Conservation (phyloP, 2,329 filamentous ascomycete genomes). For the Bipolaris zeicola region DNA sequence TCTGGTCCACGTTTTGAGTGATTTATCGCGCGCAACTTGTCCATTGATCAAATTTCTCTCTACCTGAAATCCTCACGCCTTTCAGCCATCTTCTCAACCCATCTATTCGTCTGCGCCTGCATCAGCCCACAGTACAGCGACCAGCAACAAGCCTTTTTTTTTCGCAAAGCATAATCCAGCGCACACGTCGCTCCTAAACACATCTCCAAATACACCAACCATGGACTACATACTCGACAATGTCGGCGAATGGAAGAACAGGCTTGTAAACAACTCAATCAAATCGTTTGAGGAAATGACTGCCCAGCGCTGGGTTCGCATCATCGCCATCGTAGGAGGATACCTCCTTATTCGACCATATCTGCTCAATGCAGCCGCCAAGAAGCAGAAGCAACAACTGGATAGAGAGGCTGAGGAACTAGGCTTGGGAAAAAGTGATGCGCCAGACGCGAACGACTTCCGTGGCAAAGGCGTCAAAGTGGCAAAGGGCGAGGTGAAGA, state of each 20-base stretch:
- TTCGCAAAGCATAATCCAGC: background rate
- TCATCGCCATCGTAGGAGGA: conserved; percentile 72
- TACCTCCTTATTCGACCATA: conserved; percentile 76
- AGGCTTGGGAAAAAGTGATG: conserved; percentile 35
- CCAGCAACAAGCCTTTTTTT: background rate
- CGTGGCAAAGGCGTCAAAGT: conserved; percentile 32
- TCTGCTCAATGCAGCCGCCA: conserved; percentile 69
- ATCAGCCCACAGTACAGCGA: background rate
- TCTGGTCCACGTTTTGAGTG: conserved; percentile 14
- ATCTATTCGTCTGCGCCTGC: background rate
- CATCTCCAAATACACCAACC: conserved; percentile 2
- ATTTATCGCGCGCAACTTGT: conserved; percentile 10
- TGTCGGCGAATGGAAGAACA: conserved; percentile 42
- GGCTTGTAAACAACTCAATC: conserved; percentile 50
- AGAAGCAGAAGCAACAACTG: conserved; percentile 67
- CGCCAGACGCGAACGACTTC: conserved; percentile 42
- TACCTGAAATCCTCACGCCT: background rate
- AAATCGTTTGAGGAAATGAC: conserved; percentile 53
- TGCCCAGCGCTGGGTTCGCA: conserved; percentile 63
- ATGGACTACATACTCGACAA: conserved; percentile 32
- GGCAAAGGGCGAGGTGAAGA: conserved; percentile 54
- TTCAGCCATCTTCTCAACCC: background rate
- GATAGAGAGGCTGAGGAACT: conserved; percentile 57
- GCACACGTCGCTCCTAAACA: background rate
- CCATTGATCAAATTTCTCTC: background rate